Conservation (phyloP, 176 grass and related monocot species). For the Zea mays region Zm-B73-REFERENCE-NAM-5.0 NC_050100.1:79306001-79306500, state of each 20-base stretch:
- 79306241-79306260: conserved; percentile 34
- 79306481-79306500: neutral
- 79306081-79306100: too few relatives aligned
- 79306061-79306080: too few relatives aligned
- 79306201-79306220: too few relatives aligned
- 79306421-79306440: neutral
- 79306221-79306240: too few relatives aligned
- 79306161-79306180: too few relatives aligned
- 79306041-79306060: too few relatives aligned
- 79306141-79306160: too few relatives aligned
- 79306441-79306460: neutral
- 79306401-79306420: neutral
- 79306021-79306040: too few relatives aligned
- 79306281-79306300: neutral
- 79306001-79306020: too few relatives aligned
- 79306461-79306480: conserved; percentile 1
- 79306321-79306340: neutral
- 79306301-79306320: neutral
- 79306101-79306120: too few relatives aligned
- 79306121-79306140: too few relatives aligned
- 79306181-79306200: too few relatives aligned
- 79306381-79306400: neutral
- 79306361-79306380: conserved; percentile 27
- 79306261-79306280: conserved; percentile 41
- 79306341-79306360: neutral